These are phyloP conservation scores for Beauveria scarabaeidicola DNA, from an alignment of 2,329 filamentous ascomycete genomes.

Conservation along the genomic window DNA sequence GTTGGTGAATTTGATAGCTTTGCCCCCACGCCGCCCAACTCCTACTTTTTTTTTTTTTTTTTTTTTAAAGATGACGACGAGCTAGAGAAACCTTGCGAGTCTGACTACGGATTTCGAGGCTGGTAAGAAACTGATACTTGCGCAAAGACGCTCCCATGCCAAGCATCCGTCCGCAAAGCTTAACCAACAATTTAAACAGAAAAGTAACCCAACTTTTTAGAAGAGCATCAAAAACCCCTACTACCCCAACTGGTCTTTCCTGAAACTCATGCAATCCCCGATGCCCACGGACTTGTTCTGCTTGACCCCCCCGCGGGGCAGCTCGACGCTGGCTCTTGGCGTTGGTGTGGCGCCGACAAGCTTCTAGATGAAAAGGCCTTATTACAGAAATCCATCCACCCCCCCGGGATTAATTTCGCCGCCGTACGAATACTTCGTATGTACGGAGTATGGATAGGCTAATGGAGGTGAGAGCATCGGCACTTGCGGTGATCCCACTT, in stretches of 20 bases:
- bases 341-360: constrained; percentile 14
- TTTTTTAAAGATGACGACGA: not conserved
- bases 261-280: not conserved
- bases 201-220: not conserved
- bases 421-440: not conserved
- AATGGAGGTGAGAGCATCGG: constrained; percentile 19
- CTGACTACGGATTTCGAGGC: not conserved
- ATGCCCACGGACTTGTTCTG: not conserved
- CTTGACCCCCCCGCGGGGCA: not conserved
- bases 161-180: not conserved
- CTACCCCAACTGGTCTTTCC: not conserved
- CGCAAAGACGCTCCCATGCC: constrained; percentile 3
- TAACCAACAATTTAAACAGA: not conserved
- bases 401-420: constrained; percentile 21
- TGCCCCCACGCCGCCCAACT: not conserved
- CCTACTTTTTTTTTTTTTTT: too few relatives aligned
- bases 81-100: not conserved
- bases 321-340: not conserved
- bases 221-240: not conserved
- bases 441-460: too few relatives aligned
- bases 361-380: constrained; percentile 15
- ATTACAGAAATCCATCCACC: constrained; percentile 19
- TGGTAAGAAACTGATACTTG: not conserved
- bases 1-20: not conserved
- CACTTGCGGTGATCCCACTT: constrained; percentile 28